These are phyloP conservation scores for Stachybotrys echinatus DNA, from an alignment of 2,329 filamentous ascomycete genomes.

Conservation along the genomic window DNA sequence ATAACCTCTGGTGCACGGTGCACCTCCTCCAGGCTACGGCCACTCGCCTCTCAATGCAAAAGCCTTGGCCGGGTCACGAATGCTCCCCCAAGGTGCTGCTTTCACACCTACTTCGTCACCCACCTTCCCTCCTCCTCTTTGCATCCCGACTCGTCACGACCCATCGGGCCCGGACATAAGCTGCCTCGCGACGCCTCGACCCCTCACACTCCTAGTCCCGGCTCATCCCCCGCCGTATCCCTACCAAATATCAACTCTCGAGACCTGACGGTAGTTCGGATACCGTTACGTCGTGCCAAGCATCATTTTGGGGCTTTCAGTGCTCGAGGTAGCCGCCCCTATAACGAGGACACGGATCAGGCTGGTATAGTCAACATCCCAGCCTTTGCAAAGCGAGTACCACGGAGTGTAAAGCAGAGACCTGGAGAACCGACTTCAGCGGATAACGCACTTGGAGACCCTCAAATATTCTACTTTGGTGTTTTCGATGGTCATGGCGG, in stretches of 20 bases:
- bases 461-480: slow-evolving; percentile 95
- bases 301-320: slow-evolving; percentile 86
- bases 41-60: neutral
- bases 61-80: neutral
- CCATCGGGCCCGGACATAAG: slow-evolving; percentile 69
- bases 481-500: slow-evolving; percentile 97
- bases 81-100: slow-evolving; percentile 38
- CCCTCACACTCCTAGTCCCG: slow-evolving; percentile 59
- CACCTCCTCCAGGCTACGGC: neutral
- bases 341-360: slow-evolving; percentile 93
- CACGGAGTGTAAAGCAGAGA: slow-evolving; percentile 53
- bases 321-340: slow-evolving; percentile 74
- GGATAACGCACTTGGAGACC: slow-evolving; percentile 77
- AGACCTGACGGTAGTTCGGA: slow-evolving; percentile 90
- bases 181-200: slow-evolving; percentile 79
- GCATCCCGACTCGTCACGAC: slow-evolving; percentile 72
- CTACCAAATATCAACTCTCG: slow-evolving; percentile 56
- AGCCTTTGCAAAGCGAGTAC: slow-evolving; percentile 81
- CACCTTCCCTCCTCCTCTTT: slow-evolving; percentile 90
- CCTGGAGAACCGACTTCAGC: slow-evolving; percentile 61
- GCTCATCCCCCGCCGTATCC: slow-evolving; percentile 52
- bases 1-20: no score
- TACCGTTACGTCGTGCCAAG: slow-evolving; percentile 87
- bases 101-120: slow-evolving; percentile 97
- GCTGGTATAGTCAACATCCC: slow-evolving; percentile 91